A percentile compares a stretch with the other conserved stretches of the same genome.
phyloP scores from a whole-genome alignment of 495 filamentous ascomycete genomes.

The Sordaria brevicollis region DNA sequence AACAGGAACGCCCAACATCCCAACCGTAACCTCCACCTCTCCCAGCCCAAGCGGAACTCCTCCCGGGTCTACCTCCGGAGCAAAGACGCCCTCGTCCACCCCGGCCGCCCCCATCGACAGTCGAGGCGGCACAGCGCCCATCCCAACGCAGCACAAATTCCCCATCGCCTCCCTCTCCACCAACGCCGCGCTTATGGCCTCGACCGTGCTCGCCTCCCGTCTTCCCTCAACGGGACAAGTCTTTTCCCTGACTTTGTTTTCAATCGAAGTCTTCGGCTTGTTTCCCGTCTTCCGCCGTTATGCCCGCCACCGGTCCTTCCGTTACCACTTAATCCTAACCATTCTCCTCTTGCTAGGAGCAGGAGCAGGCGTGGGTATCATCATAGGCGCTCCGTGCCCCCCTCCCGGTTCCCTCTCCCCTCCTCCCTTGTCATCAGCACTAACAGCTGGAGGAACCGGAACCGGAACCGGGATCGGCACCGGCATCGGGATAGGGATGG shows the following conservation, averaged over 20 bases:
- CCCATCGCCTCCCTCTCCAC: constrained; percentile 78
- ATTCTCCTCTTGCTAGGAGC: constrained; percentile 69
- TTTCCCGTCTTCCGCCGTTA: constrained; percentile 92
- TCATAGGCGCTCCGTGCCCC: constrained; percentile 27
- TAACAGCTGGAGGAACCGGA: too few species aligned
- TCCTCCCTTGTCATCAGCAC: too few species aligned
- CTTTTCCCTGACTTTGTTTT: constrained; percentile 89
- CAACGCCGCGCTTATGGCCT: constrained; percentile 91
- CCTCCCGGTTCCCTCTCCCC: not conserved
- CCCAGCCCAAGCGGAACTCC: not conserved
- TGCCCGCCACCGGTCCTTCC: constrained; percentile 73
- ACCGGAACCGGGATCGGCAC: too few species aligned
- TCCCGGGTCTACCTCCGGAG: not conserved
- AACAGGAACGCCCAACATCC: not conserved
- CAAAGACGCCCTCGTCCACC: too few species aligned
- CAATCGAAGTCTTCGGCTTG: constrained; percentile 92
- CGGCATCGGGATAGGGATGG: not conserved
- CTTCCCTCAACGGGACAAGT: constrained; percentile 85
- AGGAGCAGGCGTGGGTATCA: constrained; percentile 66
- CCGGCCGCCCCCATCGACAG: not conserved
- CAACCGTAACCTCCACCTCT: not conserved
- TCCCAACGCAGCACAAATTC: constrained; percentile 32
- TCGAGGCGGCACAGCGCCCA: not conserved
- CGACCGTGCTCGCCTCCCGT: constrained; percentile 71
- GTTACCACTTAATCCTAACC: constrained; percentile 69